A percentile compares a stretch with the other conserved stretches of the same genome.
Evolutionary conservation across 345 rosid species (phyloP).

Genomic region (Pistacia vera): DNA sequence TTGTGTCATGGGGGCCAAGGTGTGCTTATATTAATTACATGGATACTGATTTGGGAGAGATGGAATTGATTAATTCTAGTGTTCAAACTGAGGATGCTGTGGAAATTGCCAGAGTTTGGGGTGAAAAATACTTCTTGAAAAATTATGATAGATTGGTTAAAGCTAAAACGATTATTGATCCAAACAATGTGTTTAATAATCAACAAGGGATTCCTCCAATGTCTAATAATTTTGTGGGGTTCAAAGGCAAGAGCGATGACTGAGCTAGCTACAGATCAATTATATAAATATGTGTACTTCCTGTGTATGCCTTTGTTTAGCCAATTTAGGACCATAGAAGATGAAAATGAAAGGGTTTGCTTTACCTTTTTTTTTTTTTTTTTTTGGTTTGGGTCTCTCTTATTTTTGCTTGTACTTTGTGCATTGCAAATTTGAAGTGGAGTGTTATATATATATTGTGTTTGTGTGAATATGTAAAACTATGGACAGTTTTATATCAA

Average conservation of each 20-base stretch:
- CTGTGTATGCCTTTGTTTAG: neutral
- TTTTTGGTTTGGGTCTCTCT: too few relatives aligned
- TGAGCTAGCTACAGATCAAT: neutral
- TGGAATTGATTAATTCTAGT: constrained; percentile 9
- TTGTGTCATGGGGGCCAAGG: constrained; percentile 54
- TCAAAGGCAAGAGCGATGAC: constrained; percentile 1
- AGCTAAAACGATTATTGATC: constrained; percentile 52
- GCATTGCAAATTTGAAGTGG: too few relatives aligned
- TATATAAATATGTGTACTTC: too few relatives aligned
- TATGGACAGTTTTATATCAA: too few relatives aligned
- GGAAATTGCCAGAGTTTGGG: constrained; percentile 48
- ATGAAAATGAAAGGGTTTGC: too few relatives aligned
- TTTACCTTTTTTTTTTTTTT: too few relatives aligned
- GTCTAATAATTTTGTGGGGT: neutral
- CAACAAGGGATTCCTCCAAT: constrained; percentile 55
- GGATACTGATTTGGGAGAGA: constrained; percentile 56
- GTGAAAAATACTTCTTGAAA: constrained; percentile 49
- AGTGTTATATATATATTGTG: too few relatives aligned
- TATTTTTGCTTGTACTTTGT: too few relatives aligned
- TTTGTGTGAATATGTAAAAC: too few relatives aligned
- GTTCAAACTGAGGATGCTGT: constrained; percentile 23
- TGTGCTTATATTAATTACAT: constrained; percentile 59
- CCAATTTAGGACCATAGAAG: too few relatives aligned
- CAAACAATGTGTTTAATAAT: constrained; percentile 42
- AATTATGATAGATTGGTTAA: constrained; percentile 49